Percentiles rank a stretch among this genome's conserved stretches.
phyloP scores from a whole-genome alignment of 2,329 filamentous ascomycete species.

The Simplicillium aogashimaense region DNA sequence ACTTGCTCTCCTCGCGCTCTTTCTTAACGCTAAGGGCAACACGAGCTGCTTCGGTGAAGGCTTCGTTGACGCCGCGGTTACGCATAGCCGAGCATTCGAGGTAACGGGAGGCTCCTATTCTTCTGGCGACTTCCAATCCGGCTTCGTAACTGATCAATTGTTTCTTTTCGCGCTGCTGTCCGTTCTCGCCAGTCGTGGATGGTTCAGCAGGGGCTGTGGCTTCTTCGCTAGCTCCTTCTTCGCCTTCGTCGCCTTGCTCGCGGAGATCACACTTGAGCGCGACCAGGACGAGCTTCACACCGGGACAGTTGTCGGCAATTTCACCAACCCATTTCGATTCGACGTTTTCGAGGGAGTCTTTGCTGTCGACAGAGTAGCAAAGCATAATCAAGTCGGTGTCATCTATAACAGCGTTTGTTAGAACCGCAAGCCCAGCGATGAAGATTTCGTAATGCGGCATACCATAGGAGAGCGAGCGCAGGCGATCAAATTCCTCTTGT shows the following conservation, averaged over 20 bases:
- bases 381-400: slow-evolving; percentile 98
- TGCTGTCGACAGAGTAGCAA: slow-evolving; percentile 95
- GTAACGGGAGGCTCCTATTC: slow-evolving; percentile 88
- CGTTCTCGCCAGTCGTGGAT: slow-evolving; percentile 12
- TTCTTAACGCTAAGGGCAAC: slow-evolving; percentile 72
- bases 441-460: slow-evolving; percentile 5
- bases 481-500: slow-evolving; percentile 95
- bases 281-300: slow-evolving; percentile 88
- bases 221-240: slow-evolving; percentile 39
- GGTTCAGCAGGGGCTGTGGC: slow-evolving; percentile 32
- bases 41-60: slow-evolving; percentile 93
- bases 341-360: slow-evolving; percentile 94
- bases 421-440: not conserved
- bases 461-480: slow-evolving; percentile 93
- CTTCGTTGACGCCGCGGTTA: slow-evolving; percentile 96
- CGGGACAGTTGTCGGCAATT: slow-evolving; percentile 95
- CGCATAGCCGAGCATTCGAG: slow-evolving; percentile 98
- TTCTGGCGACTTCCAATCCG: slow-evolving; percentile 80
- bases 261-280: slow-evolving; percentile 95
- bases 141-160: slow-evolving; percentile 83
- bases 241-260: slow-evolving; percentile 64
- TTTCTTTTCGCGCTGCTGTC: slow-evolving; percentile 45
- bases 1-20: slow-evolving; percentile 52
- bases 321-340: slow-evolving; percentile 98
- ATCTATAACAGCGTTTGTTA: slow-evolving; percentile 25